Conservation (phyloP, 768 basidiomycete genomes). For the Suillus clintonianus region DNA sequence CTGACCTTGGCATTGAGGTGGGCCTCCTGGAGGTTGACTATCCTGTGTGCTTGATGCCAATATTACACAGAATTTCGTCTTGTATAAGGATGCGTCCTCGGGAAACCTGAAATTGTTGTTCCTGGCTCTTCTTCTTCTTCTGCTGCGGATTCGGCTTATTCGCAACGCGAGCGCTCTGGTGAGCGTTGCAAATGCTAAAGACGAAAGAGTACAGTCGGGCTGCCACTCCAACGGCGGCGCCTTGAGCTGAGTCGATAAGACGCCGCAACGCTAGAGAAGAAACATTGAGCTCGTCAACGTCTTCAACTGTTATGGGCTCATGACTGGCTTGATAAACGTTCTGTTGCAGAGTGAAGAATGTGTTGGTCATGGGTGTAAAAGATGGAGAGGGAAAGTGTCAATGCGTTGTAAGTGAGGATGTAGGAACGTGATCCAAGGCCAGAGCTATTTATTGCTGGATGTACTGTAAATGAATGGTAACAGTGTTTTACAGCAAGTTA, state of each 20-base stretch:
- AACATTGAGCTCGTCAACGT: constrained; percentile 29
- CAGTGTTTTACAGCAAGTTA: neutral
- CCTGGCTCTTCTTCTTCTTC: constrained; percentile 2
- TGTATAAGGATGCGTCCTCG: constrained; percentile 27
- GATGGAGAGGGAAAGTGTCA: neutral
- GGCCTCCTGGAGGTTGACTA: constrained; percentile 47
- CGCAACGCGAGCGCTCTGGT: constrained; percentile 33
- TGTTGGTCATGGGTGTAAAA: constrained; percentile 3
- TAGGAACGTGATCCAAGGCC: neutral
- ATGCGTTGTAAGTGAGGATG: neutral
- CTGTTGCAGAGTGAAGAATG: constrained; percentile 31
- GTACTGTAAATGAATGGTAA: constrained; percentile 1
- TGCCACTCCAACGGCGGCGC: constrained; percentile 41
- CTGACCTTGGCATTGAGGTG: constrained; percentile 34
- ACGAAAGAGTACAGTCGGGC: constrained; percentile 38
- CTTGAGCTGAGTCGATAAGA: constrained; percentile 30
- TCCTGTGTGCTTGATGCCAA: constrained; percentile 37
- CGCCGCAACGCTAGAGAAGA: constrained; percentile 19
- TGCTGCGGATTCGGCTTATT: constrained; percentile 5
- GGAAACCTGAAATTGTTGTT: neutral
- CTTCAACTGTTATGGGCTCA: constrained; percentile 28
- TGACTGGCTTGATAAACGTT: constrained; percentile 31
- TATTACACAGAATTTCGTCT: constrained; percentile 33
- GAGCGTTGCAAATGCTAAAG: constrained; percentile 42
- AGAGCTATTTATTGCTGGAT: constrained; percentile 6